Evolutionary conservation across 768 basidiomycete species (phyloP).

Genomic region (Hygrophorus pudorinus): DNA sequence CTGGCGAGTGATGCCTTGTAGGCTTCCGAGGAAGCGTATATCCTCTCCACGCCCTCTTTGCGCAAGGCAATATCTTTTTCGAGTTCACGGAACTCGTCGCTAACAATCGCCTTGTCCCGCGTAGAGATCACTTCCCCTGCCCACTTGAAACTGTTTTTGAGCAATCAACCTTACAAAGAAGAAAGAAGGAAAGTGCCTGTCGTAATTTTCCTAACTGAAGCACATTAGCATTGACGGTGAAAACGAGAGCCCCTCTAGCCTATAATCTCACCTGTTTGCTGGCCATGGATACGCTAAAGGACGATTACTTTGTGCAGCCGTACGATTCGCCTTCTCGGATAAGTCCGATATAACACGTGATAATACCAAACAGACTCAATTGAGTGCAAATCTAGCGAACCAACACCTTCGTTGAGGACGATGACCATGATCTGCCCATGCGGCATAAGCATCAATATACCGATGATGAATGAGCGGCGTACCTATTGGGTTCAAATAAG

Average conservation of each 20-base stretch:
- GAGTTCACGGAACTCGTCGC: conserved; percentile 72
- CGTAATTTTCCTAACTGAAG: conserved; percentile 65
- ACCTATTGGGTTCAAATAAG: too few relatives aligned
- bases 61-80: conserved; percentile 81
- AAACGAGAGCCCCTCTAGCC: not conserved
- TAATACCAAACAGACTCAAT: too few relatives aligned
- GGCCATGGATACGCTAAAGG: conserved; percentile 33
- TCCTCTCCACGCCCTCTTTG: conserved; percentile 59
- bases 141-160: conserved; percentile 42
- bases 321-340: too few relatives aligned
- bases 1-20: conserved; percentile 68
- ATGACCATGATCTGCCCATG: not conserved
- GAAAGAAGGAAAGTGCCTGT: conserved; percentile 38
- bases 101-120: conserved; percentile 68
- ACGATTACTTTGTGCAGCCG: not conserved
- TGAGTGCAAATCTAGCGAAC: too few relatives aligned
- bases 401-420: not conserved
- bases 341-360: too few relatives aligned
- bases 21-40: conserved; percentile 59
- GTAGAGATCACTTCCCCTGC: conserved; percentile 83
- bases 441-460: too few relatives aligned
- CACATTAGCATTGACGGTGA: not conserved
- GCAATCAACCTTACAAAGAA: conserved; percentile 23
- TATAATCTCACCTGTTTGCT: conserved; percentile 45
- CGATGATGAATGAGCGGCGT: too few relatives aligned